phyloP scores from a whole-genome alignment of 2,329 filamentous ascomycete species.

The Trichoderma sp. region DNA sequence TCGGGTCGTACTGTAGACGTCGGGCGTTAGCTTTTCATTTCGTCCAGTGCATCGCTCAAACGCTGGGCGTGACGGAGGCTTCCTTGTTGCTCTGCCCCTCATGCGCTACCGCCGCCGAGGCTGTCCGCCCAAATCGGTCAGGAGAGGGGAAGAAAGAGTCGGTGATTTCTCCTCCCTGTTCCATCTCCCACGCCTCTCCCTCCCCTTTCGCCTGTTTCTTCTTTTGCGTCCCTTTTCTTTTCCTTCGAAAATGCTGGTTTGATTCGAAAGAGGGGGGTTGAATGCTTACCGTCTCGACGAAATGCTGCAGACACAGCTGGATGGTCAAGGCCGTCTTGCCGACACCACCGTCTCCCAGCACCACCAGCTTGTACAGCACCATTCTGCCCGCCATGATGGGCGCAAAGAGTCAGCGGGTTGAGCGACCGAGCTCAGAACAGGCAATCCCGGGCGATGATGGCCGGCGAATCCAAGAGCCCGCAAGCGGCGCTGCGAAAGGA shows the following conservation, averaged over 20 bases:
- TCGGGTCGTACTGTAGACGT: constrained; percentile 71
- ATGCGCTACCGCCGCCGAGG: constrained; percentile 15
- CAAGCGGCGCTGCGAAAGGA: constrained; percentile 23
- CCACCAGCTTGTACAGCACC: constrained; percentile 95
- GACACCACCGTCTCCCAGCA: constrained; percentile 90
- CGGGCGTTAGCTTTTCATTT: constrained; percentile 15
- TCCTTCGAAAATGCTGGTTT: background rate
- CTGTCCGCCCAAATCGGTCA: constrained; percentile 15
- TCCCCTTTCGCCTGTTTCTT: background rate
- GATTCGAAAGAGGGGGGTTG: background rate
- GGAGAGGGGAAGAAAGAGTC: constrained; percentile 18
- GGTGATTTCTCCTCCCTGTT: background rate
- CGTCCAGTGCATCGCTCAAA: background rate
- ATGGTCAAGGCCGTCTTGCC: constrained; percentile 94
- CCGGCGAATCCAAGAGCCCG: constrained; percentile 24
- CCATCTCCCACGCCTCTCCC: background rate
- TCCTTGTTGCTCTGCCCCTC: constrained; percentile 23
- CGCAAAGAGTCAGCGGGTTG: constrained; percentile 33
- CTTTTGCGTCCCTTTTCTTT: too few relatives aligned
- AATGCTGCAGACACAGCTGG: constrained; percentile 96
- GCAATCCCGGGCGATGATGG: constrained; percentile 17
- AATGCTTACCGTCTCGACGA: constrained; percentile 79
- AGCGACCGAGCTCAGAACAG: constrained; percentile 31
- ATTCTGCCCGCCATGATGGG: constrained; percentile 82
- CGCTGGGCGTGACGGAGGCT: constrained; percentile 1